Conservation (phyloP, 1,284 basidiomycete genomes). For the Coniophora puteana region DNA sequence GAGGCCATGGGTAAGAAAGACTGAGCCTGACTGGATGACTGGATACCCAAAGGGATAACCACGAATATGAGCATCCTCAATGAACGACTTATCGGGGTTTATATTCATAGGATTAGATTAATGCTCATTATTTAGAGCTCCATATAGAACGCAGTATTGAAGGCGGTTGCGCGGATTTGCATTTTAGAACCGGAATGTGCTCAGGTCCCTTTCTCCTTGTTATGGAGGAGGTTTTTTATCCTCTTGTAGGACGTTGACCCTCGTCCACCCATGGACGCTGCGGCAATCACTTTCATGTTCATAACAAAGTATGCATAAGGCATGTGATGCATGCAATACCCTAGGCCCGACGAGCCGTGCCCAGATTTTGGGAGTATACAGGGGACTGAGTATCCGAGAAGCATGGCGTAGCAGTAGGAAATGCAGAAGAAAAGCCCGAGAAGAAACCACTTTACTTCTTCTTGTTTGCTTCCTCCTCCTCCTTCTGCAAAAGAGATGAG, state of each 20-base stretch:
- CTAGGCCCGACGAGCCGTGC: constrained; percentile 18
- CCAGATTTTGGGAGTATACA: constrained; percentile 36
- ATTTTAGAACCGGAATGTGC: too few species aligned
- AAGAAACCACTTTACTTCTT: constrained; percentile 65
- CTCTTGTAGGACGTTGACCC: too few species aligned
- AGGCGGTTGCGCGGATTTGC: too few species aligned
- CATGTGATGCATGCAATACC: constrained; percentile 31
- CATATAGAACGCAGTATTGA: too few species aligned
- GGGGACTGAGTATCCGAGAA: constrained; percentile 6
- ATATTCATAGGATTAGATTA: constrained; percentile 3
- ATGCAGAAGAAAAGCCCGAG: constrained; percentile 4
- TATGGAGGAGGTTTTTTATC: too few species aligned
- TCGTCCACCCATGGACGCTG: too few species aligned
- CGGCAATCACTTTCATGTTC: constrained; percentile 13
- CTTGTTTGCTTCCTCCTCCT: constrained; percentile 90
- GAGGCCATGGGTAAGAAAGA: constrained; percentile 51
- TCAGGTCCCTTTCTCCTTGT: too few species aligned
- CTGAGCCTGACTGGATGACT: too few species aligned
- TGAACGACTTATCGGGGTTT: constrained; percentile 5
- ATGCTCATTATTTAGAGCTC: too few species aligned
- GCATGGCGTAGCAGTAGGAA: constrained; percentile 7
- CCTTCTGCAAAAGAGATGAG: constrained; percentile 53
- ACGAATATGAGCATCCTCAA: too few species aligned
- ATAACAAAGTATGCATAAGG: constrained; percentile 28
- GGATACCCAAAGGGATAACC: too few species aligned